A percentile compares a stretch with the other conserved stretches of the same genome.
Conservation (phyloP, 371 early-diverging fungal species). For the Lichtheimia corymbifera region DNA sequence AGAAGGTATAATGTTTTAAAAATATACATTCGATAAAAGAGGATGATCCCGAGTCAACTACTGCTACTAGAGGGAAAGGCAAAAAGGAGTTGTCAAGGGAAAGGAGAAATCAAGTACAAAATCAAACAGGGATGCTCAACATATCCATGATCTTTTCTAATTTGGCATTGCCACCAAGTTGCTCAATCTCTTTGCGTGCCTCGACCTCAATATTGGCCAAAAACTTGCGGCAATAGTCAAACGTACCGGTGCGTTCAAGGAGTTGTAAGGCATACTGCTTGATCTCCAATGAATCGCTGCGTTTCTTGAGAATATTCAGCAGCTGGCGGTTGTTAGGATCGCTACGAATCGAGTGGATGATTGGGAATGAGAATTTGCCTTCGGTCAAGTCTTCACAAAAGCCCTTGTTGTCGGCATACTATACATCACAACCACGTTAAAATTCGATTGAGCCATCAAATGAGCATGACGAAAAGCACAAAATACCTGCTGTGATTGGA, state of each 20-base stretch:
- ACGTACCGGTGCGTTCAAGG: slow-evolving; percentile 75
- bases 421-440: neutral
- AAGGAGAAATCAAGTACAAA: neutral
- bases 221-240: slow-evolving; percentile 73
- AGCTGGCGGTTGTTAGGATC: slow-evolving; percentile 69
- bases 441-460: neutral
- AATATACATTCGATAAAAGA: too few relatives aligned
- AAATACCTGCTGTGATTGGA: slow-evolving; percentile 76
- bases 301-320: slow-evolving; percentile 83
- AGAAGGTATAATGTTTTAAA: too few relatives aligned
- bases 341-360: slow-evolving; percentile 83
- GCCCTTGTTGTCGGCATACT: slow-evolving; percentile 92
- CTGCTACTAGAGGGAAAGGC: too few relatives aligned
- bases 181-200: slow-evolving; percentile 59
- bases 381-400: slow-evolving; percentile 97
- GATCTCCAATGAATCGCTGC: slow-evolving; percentile 76
- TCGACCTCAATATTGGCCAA: slow-evolving; percentile 63
- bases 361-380: slow-evolving; percentile 96
- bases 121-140: slow-evolving; percentile 14
- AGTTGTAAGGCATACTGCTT: slow-evolving; percentile 86
- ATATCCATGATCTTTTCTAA: slow-evolving; percentile 62
- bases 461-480: neutral
- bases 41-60: too few relatives aligned
- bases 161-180: slow-evolving; percentile 74
- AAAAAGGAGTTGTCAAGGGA: too few relatives aligned